These are phyloP conservation scores for Alternaria triticina DNA, from an alignment of 2,329 filamentous ascomycete species.

Conservation along the genomic window DNA sequence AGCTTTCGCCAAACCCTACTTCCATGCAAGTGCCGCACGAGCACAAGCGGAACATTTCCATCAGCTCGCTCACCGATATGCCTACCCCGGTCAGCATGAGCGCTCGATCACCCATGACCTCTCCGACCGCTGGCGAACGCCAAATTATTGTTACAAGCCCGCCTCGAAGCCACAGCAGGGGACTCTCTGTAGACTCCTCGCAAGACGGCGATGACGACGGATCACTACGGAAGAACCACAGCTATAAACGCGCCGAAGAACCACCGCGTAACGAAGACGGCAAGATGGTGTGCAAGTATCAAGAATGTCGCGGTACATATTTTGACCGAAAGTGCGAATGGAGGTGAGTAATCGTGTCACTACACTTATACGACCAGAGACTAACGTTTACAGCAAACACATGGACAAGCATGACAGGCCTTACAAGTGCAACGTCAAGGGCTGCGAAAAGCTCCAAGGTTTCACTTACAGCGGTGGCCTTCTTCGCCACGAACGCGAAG, in stretches of 20 bases:
- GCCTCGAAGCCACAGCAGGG: slow-evolving; percentile 21
- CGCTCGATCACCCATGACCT: slow-evolving; percentile 37
- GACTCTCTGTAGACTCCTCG: slow-evolving; percentile 39
- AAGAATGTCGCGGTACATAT: slow-evolving; percentile 71
- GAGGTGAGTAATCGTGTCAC: slow-evolving; percentile 69
- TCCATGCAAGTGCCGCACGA: slow-evolving; percentile 32
- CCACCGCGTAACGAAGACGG: slow-evolving; percentile 70
- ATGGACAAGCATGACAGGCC: slow-evolving; percentile 98
- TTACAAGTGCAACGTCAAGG: slow-evolving; percentile 82
- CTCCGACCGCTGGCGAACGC: slow-evolving; percentile 32
- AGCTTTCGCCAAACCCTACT: slow-evolving; percentile 26
- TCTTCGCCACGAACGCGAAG: slow-evolving; percentile 87
- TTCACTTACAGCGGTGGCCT: slow-evolving; percentile 96
- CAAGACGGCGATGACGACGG: slow-evolving; percentile 38
- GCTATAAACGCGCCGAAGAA: slow-evolving; percentile 54
- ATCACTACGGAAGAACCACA: slow-evolving; percentile 45
- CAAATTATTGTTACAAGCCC: slow-evolving; percentile 31
- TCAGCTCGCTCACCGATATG: slow-evolving; percentile 40
- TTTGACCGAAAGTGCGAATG: slow-evolving; percentile 91
- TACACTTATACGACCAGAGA: slow-evolving; percentile 25
- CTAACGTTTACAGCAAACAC: slow-evolving; percentile 72
- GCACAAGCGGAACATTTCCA: slow-evolving; percentile 42
- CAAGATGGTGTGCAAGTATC: slow-evolving; percentile 74
- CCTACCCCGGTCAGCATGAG: slow-evolving; percentile 45
- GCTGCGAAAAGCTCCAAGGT: slow-evolving; percentile 88